Evolutionary conservation across 768 basidiomycete species (phyloP).

Genomic region (Heimioporus sp.): DNA sequence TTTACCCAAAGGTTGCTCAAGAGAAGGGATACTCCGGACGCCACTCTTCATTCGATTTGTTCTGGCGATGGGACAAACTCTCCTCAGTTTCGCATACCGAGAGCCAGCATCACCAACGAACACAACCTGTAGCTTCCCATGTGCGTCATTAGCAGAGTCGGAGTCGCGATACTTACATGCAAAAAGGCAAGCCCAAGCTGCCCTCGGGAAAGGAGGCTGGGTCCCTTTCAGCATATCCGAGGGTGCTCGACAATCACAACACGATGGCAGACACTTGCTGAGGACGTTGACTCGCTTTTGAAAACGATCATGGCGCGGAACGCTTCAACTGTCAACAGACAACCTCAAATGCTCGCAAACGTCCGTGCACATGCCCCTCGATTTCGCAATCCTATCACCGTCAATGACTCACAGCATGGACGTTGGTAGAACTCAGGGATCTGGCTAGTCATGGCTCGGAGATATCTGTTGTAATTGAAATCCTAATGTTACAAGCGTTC

Average conservation of each 20-base stretch:
- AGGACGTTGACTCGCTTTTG: not conserved
- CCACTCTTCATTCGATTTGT: conserved; percentile 35
- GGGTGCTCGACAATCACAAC: not conserved
- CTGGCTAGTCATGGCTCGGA: not conserved
- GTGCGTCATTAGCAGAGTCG: conserved; percentile 3
- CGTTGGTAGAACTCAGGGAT: not conserved
- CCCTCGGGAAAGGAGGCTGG: conserved; percentile 1
- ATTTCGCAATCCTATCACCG: not conserved
- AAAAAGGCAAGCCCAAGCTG: not conserved
- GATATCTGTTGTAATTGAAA: not conserved
- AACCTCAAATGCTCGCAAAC: not conserved
- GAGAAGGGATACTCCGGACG: conserved; percentile 34
- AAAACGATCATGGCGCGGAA: not conserved
- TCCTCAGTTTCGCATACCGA: conserved; percentile 16
- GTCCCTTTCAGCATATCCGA: conserved; percentile 1
- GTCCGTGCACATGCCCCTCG: not conserved
- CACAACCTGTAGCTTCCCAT: not conserved
- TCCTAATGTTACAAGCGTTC: conserved; percentile 8
- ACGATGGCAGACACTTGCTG: not conserved
- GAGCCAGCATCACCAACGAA: not conserved
- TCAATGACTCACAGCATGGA: not conserved
- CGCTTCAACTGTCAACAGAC: not conserved
- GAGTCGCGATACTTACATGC: not conserved
- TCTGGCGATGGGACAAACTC: conserved; percentile 34
- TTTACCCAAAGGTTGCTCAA: conserved; percentile 43